Base-by-base conservation (phyloP, 2,329 filamentous ascomycete genomes). In the Colletotrichum truncatum region DNA sequence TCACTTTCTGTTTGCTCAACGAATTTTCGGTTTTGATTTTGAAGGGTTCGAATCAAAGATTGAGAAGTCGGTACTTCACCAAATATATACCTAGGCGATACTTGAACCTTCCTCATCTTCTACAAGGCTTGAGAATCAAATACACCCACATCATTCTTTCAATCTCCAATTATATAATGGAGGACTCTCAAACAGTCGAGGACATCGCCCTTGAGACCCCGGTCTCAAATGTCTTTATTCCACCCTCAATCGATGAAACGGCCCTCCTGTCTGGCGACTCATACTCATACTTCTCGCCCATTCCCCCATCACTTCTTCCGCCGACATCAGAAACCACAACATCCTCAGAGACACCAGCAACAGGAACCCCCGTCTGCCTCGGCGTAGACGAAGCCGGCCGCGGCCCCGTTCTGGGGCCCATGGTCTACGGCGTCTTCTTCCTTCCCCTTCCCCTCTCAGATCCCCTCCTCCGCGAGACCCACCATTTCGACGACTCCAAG, bases 401-500 rank as follows among this genome's bases (percentile, higher is more conserved):
- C 73, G 95, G 95, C 2, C 95, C 95, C 23, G 95, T 98, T n/a
- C 87, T 98, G 11, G 95, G 93, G 70, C 90, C 84, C 71, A 91
- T 92, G 89, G 89, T 91, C 72, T 92, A 92, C 81, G 87, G 85
- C 69, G 82, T 90, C 72, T 91, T 90, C 80, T 89, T 87, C 81
- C 92, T 97, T 69, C 97, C 97, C 54, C 78, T 93, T 2, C 85
- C 89, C 0, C 82, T 89, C 26, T 87, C 90, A 25, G 89, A 91
- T 74, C 85, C 91, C 1, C 88, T 98, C 26, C 89, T 98, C 21
- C 91, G 93, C 54, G 80, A 87, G 34, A 88, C 89, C 4, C 91
- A 97, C 81, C 92, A 91, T 82, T 98, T 98, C 80, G 92, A 98
- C 83, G 95, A 98, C 83, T 97, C 92, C 76, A 98, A 98, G 81